phyloP scores from a whole-genome alignment of 352 stramenopile species.

The Plasmopara halstedii region DNA sequence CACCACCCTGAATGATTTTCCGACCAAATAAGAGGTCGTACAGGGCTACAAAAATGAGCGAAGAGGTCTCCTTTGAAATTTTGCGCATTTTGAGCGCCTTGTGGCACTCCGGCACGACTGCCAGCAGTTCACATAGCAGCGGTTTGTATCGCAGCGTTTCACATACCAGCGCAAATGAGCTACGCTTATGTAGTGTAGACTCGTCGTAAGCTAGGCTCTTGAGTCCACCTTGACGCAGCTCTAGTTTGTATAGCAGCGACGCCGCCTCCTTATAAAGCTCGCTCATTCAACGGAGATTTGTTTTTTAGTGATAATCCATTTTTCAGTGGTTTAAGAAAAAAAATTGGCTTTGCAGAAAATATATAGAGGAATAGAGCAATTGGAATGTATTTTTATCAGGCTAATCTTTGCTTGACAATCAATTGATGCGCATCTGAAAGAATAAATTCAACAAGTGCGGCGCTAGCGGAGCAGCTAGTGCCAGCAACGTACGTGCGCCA shows the following conservation, averaged over 20 bases:
- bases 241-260: constrained; percentile 66
- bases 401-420: too few relatives aligned
- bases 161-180: constrained; percentile 83
- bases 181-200: constrained; percentile 78
- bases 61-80: constrained; percentile 24
- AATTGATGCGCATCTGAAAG: background rate
- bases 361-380: too few relatives aligned
- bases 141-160: constrained; percentile 86
- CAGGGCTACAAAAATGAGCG: constrained; percentile 74
- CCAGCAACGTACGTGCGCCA: constrained; percentile 71
- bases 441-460: constrained; percentile 47
- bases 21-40: constrained; percentile 85
- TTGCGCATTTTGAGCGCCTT: constrained; percentile 56
- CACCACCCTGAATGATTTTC: constrained; percentile 81
- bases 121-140: constrained; percentile 58
- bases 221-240: constrained; percentile 68
- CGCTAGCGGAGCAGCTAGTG: constrained; percentile 51
- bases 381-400: too few relatives aligned
- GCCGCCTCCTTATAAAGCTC: constrained; percentile 81
- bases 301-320: too few relatives aligned
- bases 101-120: constrained; percentile 61
- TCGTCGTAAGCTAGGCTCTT: constrained; percentile 82
- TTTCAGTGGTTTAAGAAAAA: too few relatives aligned
- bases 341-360: too few relatives aligned
- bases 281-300: constrained; percentile 38